Evolutionary conservation across 305 asterid species (phyloP).

Genomic region (Solanum hybrid): DNA sequence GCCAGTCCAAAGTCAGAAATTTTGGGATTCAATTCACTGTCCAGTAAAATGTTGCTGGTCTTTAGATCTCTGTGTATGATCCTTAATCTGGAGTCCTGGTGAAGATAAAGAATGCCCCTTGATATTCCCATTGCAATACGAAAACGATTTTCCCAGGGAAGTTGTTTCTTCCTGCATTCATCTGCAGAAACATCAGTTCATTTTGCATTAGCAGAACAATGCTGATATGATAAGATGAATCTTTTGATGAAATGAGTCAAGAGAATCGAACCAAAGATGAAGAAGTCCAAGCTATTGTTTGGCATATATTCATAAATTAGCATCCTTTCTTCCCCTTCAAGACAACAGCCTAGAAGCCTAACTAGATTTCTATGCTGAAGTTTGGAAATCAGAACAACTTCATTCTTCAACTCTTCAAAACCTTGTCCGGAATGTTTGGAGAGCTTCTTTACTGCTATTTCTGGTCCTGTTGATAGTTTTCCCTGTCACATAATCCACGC

Average conservation of each 20-base stretch:
- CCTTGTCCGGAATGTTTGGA: slow-evolving; percentile 7
- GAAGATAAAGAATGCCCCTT: slow-evolving; percentile 11
- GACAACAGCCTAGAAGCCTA: slow-evolving; percentile 8
- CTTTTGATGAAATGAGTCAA: not conserved
- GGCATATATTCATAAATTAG: slow-evolving; percentile 12
- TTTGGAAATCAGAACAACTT: slow-evolving; percentile 6
- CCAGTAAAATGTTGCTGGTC: slow-evolving; percentile 9
- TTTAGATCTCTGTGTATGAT: slow-evolving; percentile 16
- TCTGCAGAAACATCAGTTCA: not conserved
- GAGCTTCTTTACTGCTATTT: slow-evolving; percentile 13
- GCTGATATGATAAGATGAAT: not conserved
- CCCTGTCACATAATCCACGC: not conserved
- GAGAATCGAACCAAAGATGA: slow-evolving; percentile 5
- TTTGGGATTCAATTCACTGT: slow-evolving; percentile 6
- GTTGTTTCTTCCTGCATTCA: not conserved
- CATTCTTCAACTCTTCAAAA: slow-evolving; percentile 11
- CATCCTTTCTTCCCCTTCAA: slow-evolving; percentile 9
- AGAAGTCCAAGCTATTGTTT: slow-evolving; percentile 11
- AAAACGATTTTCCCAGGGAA: slow-evolving; percentile 7
- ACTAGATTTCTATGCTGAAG: slow-evolving; percentile 10
- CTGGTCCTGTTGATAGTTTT: not conserved
- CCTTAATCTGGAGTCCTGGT: slow-evolving; percentile 11
- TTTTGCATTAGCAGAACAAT: not conserved
- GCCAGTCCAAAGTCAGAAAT: slow-evolving; percentile 18
- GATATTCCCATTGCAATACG: slow-evolving; percentile 9